Evolutionary conservation across 495 filamentous ascomycete species (phyloP), one percentile per base, ranked within the genome.

Genomic region (Monascus purpureus): DNA sequence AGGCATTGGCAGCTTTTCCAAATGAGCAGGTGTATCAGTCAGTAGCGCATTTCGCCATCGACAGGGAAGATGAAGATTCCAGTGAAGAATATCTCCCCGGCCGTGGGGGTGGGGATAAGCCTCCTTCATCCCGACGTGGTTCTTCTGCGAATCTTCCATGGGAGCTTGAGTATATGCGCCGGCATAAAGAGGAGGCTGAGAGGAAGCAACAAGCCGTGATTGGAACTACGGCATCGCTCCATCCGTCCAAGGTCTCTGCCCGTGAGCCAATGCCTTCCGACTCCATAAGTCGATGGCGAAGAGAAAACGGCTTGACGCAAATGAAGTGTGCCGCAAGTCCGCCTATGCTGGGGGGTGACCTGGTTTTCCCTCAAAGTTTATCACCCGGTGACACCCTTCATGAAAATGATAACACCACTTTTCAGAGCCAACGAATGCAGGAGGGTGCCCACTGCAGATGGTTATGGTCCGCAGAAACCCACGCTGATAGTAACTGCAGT

Each of bases 351-450:
- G 87, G 87, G 25, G 40, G 55, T 15, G 79, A 88, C 33, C 63
- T 93, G 31, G 58, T 63, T 13, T 83, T 93, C 43, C 78, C 82
- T 3, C 68, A 70, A 40, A 90, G 81, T 47, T 57, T 64, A 0
- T 90, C 84, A 8, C 87, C 87, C 0, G 73, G 81, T 41, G 69
- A 67, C n/a, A 88, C 84, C 17, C 67, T 80, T 35, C 77, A 84
- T 48, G 81, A 92, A 37, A 69, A 75, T 13, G 50, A 70, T 24
- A 64, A 68, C 43, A 31, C 47, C 45, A 15, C 67, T 54, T 47
- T 65, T 27, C 51, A 25, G 17, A 22, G 15, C 4, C 7, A 26
- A 25, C 20, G 13, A 5, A 29, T 66, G 49, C 57, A 58, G 23
- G 66, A 72, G 37, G 48, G 58, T 33, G 57, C 29, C 7, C 49